phyloP scores from a whole-genome alignment of 73 alveolate genomes.

The Paraurostyla sp. region DNA sequence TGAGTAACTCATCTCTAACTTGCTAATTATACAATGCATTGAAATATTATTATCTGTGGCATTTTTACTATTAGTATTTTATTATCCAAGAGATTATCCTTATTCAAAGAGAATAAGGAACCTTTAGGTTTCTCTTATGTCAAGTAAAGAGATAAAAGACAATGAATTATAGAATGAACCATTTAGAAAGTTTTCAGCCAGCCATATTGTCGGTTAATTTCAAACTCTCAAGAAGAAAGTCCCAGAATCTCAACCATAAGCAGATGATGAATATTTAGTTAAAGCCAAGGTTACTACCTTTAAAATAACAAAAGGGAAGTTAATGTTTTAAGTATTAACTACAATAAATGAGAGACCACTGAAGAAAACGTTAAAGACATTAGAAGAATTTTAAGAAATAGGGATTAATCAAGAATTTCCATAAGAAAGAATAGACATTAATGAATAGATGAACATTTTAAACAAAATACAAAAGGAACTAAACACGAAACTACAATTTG shows the following conservation, averaged over 20 bases:
- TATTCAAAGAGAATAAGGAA: background rate
- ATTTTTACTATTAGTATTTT: background rate
- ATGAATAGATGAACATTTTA: background rate
- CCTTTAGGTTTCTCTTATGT: background rate
- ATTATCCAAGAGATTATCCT: constrained; percentile 4
- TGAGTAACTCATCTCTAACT: background rate
- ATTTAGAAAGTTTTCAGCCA: background rate
- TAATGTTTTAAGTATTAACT: background rate
- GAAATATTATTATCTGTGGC: background rate
- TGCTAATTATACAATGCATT: background rate
- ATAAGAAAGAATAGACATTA: background rate
- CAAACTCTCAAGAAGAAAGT: background rate
- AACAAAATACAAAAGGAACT: background rate
- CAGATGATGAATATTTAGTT: background rate
- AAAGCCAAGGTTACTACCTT: background rate
- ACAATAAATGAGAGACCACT: background rate
- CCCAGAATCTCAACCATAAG: background rate
- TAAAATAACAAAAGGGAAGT: background rate
- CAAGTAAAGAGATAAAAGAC: background rate
- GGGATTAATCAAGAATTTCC: background rate
- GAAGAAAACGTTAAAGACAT: background rate
- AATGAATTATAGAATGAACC: background rate
- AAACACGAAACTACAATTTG: background rate
- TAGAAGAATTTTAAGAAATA: constrained; percentile 8
- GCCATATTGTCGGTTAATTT: background rate